Base-by-base conservation (phyloP, 768 basidiomycete genomes). In the Tulasnella sp. region DNA sequence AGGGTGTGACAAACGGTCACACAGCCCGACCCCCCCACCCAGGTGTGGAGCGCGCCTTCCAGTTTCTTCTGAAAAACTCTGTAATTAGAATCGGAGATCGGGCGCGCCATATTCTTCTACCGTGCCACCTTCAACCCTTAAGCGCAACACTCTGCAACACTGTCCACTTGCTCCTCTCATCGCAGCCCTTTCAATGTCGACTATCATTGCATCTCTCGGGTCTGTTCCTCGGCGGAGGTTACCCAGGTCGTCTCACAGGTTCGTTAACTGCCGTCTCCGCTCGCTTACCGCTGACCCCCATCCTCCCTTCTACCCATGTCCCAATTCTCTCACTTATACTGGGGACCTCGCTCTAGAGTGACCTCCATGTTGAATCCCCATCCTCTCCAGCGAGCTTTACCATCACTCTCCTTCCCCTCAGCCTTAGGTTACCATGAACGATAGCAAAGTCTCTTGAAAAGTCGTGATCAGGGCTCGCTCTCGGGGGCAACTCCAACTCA, bases 171-270 rank as follows among this genome's bases (percentile, higher is more conserved):
- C n/a, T n/a, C n/a, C n/a, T n/a, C n/a, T n/a, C n/a, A n/a, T n/a
- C n/a, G n/a, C n/a, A n/a, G n/a, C 42, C 42, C 42, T 17, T 42
- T 42, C 42, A 42, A 42, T 17, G 42, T 42, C 42, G 42, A 42
- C 42, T 39, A 72, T 29, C n/a, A 39, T 72, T 36, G 71, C 71
- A 22, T 72, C 71, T 22, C 19, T 42, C 25, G 19, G 71, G 37
- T 38, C 37, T 12, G 39, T 72, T 6, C 71, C 71, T 22, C 71
- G 45, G 71, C 31, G 71, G 71, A 72, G 71, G 71, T 72, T 72
- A 40, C 45, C 71, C 39, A 72, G 64, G 64, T 67, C 64, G 64
- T 67, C 71, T 42, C 42, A 42, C 29, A 72, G 71, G 71, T 72
- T 39, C 42, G 71, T 72, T 40, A 39, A 37, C 42, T 42, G 42